Conservation (phyloP, 768 basidiomycete species). For the Rhodotorula sphaerocarpa region DNA sequence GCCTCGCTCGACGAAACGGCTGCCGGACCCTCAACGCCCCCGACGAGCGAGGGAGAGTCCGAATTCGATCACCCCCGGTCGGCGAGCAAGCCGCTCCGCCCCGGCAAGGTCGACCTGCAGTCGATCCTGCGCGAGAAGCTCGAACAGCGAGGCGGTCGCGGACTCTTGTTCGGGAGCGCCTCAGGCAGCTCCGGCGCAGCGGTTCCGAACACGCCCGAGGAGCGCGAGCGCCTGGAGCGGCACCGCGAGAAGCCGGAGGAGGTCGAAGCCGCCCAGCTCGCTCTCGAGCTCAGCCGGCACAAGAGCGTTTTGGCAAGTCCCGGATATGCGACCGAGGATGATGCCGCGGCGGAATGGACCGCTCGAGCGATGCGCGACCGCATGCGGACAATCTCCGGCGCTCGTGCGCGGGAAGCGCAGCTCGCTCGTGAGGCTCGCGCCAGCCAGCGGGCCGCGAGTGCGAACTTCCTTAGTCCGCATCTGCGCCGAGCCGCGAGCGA, state of each 20-base stretch:
- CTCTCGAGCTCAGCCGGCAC: background rate
- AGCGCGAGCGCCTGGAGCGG: conserved; percentile 7
- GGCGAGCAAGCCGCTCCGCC: background rate
- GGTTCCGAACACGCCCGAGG: background rate
- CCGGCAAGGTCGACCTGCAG: conserved; percentile 20
- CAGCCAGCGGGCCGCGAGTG: background rate
- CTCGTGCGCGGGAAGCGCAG: conserved; percentile 15
- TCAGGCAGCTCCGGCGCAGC: background rate
- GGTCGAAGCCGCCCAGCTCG: background rate
- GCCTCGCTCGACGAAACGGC: background rate
- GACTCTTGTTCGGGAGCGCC: conserved; percentile 10
- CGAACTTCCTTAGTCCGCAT: background rate
- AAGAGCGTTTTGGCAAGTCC: background rate
- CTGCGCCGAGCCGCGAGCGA: conserved; percentile 11
- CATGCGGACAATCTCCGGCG: conserved; percentile 21
- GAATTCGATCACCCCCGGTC: conserved; percentile 2
- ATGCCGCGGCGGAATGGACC: conserved; percentile 14
- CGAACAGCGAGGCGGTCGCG: conserved; percentile 5
- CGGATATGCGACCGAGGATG: background rate
- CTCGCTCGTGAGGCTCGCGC: background rate
- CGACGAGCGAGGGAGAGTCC: conserved; percentile 21
- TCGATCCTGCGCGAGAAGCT: conserved; percentile 14
- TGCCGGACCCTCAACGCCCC: conserved; percentile 15
- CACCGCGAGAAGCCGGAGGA: conserved; percentile 15
- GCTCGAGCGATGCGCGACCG: conserved; percentile 19